Conservation (phyloP, 2,329 filamentous ascomycete species). For the Aschersonia sp. region DNA sequence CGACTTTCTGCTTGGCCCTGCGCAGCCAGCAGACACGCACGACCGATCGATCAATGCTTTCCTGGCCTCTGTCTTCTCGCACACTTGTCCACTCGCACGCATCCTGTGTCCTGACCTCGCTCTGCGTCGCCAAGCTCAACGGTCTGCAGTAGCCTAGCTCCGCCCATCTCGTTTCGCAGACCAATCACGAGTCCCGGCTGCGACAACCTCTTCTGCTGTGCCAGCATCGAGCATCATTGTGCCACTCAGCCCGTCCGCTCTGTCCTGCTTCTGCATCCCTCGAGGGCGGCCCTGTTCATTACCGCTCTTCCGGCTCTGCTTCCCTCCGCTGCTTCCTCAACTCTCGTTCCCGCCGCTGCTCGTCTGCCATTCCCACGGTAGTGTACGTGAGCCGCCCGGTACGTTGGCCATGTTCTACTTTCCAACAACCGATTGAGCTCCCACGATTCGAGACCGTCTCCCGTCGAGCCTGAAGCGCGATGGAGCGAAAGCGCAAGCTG, state of each 20-base stretch:
- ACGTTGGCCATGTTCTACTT: slow-evolving; percentile 15
- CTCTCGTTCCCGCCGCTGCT: no score
- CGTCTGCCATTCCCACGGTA: no score
- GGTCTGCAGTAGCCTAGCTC: slow-evolving; percentile 1
- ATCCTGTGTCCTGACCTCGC: not conserved
- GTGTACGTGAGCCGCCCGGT: slow-evolving; percentile 7
- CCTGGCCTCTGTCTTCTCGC: no score
- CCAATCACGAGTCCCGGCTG: slow-evolving; percentile 5
- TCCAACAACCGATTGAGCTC: slow-evolving; percentile 4
- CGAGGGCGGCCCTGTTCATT: not conserved
- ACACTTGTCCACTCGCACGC: not conserved
- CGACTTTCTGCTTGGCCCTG: no score
- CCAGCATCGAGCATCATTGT: not conserved
- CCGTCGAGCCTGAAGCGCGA: slow-evolving; percentile 12
- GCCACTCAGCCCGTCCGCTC: not conserved
- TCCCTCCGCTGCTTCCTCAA: not conserved
- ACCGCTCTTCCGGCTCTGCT: not conserved
- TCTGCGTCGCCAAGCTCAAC: not conserved
- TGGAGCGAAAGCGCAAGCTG: slow-evolving; percentile 54
- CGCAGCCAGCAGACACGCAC: no score
- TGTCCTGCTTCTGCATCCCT: not conserved
- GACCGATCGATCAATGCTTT: no score
- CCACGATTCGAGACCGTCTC: not conserved
- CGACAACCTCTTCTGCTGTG: not conserved
- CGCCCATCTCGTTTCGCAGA: slow-evolving; percentile 1